Base-by-base conservation (phyloP, 2,329 filamentous ascomycete species). In the Orbilia javanica region DNA sequence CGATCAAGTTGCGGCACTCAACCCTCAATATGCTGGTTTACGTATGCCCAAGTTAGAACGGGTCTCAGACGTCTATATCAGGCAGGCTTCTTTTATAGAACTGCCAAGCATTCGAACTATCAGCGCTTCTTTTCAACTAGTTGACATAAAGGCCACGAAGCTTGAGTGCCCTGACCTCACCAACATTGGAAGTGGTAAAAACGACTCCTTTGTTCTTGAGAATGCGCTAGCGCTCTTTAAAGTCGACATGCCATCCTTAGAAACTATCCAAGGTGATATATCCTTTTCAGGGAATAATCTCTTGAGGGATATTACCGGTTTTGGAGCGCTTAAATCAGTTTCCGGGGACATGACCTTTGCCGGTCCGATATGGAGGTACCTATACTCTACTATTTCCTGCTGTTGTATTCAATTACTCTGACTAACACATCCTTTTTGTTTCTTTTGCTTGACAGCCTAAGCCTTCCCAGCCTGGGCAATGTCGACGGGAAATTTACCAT, bases 351-450 rank as follows among this genome's bases (percentile, higher is more conserved):
- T 66, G 15, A 11, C 15, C 3, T 29, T 73, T 5, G 15, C 11
- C 10, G 69, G 69, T 6, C 48, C 60, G 6, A 57, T 73, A 42
- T 73, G 60, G 60, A 66, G 50, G 48, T 68, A 68, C 11, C 13
- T 6, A 27, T 27, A 25, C 39, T 7, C 39, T n/a, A 44, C 15
- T n/a, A 44, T n/a, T 5, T 44, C 39, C 15, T 10, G 13, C 2
- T n/a, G 5, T n/a, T n/a, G n/a, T 44, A n/a, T 25, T 42, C 31
- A 8, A n/a, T 42, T 36, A 34, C 5, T n/a, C 13, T 18, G n/a
- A 48, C 44, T 48, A 27, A 52, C 25, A 52, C 25, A 13, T 34
- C 31, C 1, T 52, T 2, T 52, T 52, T 7, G n/a, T 20, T 4
- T 3, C 2, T 36, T 53, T 10, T 36, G 34, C 13, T 2, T 2